Conservation (phyloP, 352 stramenopile species). For the Phytopythium helicoides region DNA sequence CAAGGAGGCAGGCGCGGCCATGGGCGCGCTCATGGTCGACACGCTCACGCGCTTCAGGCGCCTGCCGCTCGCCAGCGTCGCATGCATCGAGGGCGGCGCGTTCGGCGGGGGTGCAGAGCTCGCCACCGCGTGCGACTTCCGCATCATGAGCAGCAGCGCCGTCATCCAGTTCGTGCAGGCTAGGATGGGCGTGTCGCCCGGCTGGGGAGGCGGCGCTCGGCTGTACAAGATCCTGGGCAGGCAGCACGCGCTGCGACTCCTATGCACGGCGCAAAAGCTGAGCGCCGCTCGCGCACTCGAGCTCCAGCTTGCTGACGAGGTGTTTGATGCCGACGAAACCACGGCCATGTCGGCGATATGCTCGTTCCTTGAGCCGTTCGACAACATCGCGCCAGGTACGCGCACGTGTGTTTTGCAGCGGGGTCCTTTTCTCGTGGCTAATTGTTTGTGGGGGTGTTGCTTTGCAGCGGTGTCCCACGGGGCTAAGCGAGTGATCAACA, state of each 20-base stretch:
- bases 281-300: constrained; percentile 35
- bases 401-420: constrained; percentile 36
- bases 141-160: constrained; percentile 52
- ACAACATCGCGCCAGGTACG: constrained; percentile 49
- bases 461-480: constrained; percentile 66
- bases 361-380: constrained; percentile 60
- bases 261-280: constrained; percentile 70
- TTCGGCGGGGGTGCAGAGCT: constrained; percentile 86
- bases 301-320: constrained; percentile 68
- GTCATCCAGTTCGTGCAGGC: constrained; percentile 86
- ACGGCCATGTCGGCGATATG: constrained; percentile 22
- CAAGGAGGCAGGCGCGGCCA: constrained; percentile 51
- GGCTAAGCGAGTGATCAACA: constrained; percentile 69
- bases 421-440: constrained; percentile 30
- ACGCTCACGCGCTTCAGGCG: constrained; percentile 68
- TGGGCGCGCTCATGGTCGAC: constrained; percentile 74
- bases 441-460: neutral
- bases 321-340: constrained; percentile 38
- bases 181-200: constrained; percentile 79
- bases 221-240: constrained; percentile 78
- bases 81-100: constrained; percentile 73
- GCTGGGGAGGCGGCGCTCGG: constrained; percentile 77
- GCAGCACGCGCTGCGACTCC: constrained; percentile 63
- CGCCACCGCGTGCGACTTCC: constrained; percentile 80
- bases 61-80: constrained; percentile 79